These are phyloP conservation scores for Emergomyces pasteurianus DNA, from an alignment of 2,329 filamentous ascomycete species.

Conservation along the genomic window DNA sequence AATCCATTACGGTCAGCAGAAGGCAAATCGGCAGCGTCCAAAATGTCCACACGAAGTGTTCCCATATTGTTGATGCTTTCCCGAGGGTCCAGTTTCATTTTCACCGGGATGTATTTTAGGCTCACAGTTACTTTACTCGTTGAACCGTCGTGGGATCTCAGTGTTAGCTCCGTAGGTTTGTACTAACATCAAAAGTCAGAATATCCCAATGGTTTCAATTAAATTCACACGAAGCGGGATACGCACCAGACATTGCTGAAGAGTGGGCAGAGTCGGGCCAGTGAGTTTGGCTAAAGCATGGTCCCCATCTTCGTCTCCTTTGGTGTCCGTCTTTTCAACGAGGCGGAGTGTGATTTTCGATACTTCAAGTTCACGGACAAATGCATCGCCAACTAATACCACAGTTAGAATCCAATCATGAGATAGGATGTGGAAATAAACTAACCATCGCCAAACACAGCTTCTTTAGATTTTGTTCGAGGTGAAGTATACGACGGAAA, in stretches of 20 bases:
- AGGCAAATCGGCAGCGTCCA: conserved; percentile 79
- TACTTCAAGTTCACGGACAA: conserved; percentile 94
- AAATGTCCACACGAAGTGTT: conserved; percentile 79
- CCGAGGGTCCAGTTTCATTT: conserved; percentile 85
- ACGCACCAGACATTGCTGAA: conserved; percentile 75
- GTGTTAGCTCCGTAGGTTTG: conserved; percentile 69
- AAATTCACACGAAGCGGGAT: not conserved
- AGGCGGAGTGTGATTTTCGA: conserved; percentile 83
- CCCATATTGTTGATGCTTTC: conserved; percentile 99
- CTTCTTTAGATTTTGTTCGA: conserved; percentile 54
- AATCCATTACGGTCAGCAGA: conserved; percentile 91
- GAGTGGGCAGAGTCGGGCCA: conserved; percentile 73
- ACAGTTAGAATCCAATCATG: conserved; percentile 11
- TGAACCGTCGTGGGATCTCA: conserved; percentile 67
- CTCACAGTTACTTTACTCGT: conserved; percentile 76
- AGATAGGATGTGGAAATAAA: conserved; percentile 2
- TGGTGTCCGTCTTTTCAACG: conserved; percentile 65
- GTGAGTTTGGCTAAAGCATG: conserved; percentile 68
- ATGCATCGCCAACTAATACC: conserved; percentile 63
- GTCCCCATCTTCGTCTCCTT: conserved; percentile 55
- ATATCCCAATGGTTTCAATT: not conserved
- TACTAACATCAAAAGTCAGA: conserved; percentile 45
- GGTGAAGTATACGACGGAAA: conserved; percentile 81
- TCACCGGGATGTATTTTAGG: conserved; percentile 85
- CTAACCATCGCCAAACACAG: conserved; percentile 70